These are phyloP conservation scores for Erysimum pusillum DNA, from an alignment of 441 rosid genomes.

Conservation along the genomic window DNA sequence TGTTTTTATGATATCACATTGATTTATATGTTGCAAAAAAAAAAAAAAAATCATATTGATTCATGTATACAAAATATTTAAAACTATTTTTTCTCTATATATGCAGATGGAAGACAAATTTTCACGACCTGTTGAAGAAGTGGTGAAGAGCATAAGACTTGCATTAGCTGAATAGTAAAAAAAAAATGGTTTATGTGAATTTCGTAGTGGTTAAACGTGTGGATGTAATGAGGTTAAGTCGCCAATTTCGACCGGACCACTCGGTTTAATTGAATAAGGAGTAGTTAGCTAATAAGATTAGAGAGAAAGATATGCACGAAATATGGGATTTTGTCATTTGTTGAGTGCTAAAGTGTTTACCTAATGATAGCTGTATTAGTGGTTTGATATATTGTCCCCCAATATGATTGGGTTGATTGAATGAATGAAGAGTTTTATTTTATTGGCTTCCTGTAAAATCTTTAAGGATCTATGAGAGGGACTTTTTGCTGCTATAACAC, in stretches of 20 bases:
- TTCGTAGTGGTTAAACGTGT: slow-evolving; percentile 14
- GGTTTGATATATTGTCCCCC: not conserved
- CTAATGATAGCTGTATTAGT: slow-evolving; percentile 15
- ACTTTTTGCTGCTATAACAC: not conserved
- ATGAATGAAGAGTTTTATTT: slow-evolving; percentile 4
- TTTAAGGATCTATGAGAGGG: not conserved
- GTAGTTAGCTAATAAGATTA: slow-evolving; percentile 14
- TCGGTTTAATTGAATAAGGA: slow-evolving; percentile 2
- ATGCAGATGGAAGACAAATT: slow-evolving; percentile 75
- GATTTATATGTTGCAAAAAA: not conserved
- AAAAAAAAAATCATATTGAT: not conserved
- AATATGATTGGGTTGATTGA: slow-evolving; percentile 3
- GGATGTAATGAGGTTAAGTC: not conserved
- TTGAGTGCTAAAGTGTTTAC: slow-evolving; percentile 28
- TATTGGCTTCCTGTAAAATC: not conserved
- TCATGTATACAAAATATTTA: not conserved
- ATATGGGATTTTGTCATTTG: slow-evolving; percentile 28
- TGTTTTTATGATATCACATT: not conserved
- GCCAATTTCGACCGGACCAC: not conserved
- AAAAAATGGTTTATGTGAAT: not conserved
- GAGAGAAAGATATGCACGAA: not conserved
- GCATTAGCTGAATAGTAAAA: slow-evolving; percentile 48
- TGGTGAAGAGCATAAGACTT: slow-evolving; percentile 66
- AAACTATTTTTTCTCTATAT: not conserved
- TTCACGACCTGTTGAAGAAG: slow-evolving; percentile 63